Percentiles rank a stretch among this genome's conserved stretches.
phyloP scores from a whole-genome alignment of 257 asterid genomes.

The Thymus mandschuricus region DNA sequence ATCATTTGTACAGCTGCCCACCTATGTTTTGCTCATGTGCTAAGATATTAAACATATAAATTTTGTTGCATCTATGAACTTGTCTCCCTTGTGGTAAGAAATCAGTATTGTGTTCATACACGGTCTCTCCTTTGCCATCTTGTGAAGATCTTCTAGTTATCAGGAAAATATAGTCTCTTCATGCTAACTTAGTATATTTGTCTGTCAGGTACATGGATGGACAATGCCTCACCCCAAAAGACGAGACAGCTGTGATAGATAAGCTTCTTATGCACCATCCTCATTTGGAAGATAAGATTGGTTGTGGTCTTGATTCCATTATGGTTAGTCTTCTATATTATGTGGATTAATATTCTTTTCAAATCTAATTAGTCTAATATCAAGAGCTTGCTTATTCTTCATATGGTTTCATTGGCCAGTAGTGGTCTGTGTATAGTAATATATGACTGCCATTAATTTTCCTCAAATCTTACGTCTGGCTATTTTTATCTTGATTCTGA shows the following conservation, averaged over 20 bases:
- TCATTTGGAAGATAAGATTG: conserved; percentile 80
- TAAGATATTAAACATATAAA: not conserved
- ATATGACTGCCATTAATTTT: not conserved
- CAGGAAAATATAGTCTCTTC: not conserved
- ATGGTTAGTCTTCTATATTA: conserved; percentile 61
- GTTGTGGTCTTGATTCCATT: conserved; percentile 87
- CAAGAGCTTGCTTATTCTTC: conserved; percentile 14
- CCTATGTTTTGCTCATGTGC: not conserved
- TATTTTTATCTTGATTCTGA: not conserved
- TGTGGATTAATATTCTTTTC: not conserved
- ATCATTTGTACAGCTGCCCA: not conserved
- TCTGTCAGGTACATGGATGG: conserved; percentile 81
- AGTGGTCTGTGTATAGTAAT: not conserved
- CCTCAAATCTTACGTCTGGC: not conserved
- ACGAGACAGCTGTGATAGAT: conserved; percentile 66
- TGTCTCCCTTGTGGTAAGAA: not conserved
- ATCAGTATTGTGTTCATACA: not conserved
- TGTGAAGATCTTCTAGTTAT: conserved; percentile 4
- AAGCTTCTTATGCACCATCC: conserved; percentile 93
- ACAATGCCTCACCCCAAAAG: conserved; percentile 73
- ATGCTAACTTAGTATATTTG: conserved; percentile 11
- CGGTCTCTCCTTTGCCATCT: not conserved
- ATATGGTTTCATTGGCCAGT: conserved; percentile 2
- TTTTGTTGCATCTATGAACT: conserved; percentile 2
- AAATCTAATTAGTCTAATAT: not conserved